Conservation (phyloP, 805 yeast species). For the Starmerella sp. region DNA sequence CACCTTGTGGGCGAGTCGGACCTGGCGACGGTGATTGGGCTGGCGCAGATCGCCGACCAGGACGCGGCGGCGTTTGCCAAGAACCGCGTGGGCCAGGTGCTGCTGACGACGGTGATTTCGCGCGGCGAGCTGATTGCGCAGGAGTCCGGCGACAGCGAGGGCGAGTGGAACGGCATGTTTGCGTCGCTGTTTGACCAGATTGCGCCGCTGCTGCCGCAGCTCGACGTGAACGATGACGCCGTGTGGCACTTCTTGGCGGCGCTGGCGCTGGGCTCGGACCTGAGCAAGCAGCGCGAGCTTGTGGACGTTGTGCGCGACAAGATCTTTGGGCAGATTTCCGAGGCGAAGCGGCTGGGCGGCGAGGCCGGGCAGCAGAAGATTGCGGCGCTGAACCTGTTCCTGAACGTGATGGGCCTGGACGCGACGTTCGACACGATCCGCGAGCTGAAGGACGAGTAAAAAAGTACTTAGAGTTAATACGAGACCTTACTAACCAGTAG, state of each 20-base stretch:
- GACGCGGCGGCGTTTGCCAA: constrained; percentile 43
- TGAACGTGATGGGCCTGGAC: constrained; percentile 91
- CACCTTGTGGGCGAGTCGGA: constrained; percentile 72
- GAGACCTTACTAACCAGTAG: no score
- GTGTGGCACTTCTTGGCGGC: constrained; percentile 97
- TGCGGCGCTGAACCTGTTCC: constrained; percentile 75
- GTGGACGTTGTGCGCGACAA: constrained; percentile 91
- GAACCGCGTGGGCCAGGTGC: constrained; percentile 72
- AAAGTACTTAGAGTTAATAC: neutral
- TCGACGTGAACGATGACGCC: constrained; percentile 59
- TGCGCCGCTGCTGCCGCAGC: constrained; percentile 61
- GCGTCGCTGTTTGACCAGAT: constrained; percentile 68
- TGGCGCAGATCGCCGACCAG: constrained; percentile 60
- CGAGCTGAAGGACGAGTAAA: constrained; percentile 40
- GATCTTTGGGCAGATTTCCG: constrained; percentile 68
- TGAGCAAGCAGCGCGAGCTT: constrained; percentile 76
- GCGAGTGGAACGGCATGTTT: constrained; percentile 71
- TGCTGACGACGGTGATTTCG: constrained; percentile 80
- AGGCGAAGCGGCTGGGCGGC: constrained; percentile 37
- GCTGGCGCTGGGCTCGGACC: constrained; percentile 80
- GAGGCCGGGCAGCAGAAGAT: constrained; percentile 48
- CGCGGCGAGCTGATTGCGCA: constrained; percentile 87
- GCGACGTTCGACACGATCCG: constrained; percentile 83
- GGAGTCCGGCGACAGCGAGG: constrained; percentile 39
- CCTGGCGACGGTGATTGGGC: constrained; percentile 65